Conservation (phyloP, 2,329 filamentous ascomycete species). For the Fusarium concolor region DNA sequence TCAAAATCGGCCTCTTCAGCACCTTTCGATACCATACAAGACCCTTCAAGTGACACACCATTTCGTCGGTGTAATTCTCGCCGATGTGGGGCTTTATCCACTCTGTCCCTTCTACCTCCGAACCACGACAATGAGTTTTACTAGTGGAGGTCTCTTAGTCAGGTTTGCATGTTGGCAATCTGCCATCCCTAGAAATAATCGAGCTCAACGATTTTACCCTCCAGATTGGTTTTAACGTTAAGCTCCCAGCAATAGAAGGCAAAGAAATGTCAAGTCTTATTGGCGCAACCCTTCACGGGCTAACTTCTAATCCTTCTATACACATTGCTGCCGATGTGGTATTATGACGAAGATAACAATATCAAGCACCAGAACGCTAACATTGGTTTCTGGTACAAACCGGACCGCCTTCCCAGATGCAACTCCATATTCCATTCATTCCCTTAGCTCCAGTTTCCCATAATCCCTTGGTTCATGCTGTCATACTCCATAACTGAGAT, state of each 20-base stretch:
- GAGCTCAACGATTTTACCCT: constrained; percentile 26
- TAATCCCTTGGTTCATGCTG: constrained; percentile 42
- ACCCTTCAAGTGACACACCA: constrained; percentile 17
- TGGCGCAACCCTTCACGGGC: constrained; percentile 23
- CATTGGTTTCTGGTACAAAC: constrained; percentile 27
- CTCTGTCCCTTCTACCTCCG: constrained; percentile 44
- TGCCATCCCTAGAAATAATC: constrained; percentile 11
- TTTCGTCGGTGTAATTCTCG: constrained; percentile 34
- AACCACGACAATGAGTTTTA: constrained; percentile 39
- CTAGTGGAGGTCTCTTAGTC: constrained; percentile 12
- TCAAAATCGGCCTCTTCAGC: neutral
- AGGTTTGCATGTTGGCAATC: constrained; percentile 4
- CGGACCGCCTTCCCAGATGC: constrained; percentile 41
- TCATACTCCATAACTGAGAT: constrained; percentile 44
- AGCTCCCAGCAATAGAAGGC: neutral
- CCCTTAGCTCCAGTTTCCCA: constrained; percentile 41
- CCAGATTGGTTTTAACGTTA: neutral
- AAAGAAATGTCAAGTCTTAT: constrained; percentile 15
- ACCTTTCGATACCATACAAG: neutral
- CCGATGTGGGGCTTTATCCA: constrained; percentile 35
- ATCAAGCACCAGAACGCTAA: constrained; percentile 38
- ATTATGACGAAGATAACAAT: constrained; percentile 40
- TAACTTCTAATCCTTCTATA: constrained; percentile 42
- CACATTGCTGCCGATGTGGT: constrained; percentile 31
- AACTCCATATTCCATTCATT: constrained; percentile 43